These are phyloP conservation scores for Lojkania enalia DNA, from an alignment of 2,329 filamentous ascomycete species.

Conservation along the genomic window DNA sequence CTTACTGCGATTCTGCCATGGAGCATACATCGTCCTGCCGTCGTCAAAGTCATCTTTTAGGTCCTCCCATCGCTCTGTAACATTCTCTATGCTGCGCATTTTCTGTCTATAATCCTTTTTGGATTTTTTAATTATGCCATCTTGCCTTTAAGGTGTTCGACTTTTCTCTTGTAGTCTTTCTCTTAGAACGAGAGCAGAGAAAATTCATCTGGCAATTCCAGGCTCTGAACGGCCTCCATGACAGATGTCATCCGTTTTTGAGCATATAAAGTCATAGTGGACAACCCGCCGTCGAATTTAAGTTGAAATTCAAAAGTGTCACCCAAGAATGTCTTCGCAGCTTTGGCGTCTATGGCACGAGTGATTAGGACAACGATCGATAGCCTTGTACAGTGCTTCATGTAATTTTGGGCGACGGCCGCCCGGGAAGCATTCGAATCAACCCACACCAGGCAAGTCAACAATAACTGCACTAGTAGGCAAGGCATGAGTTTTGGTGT, in stretches of 20 bases:
- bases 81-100: conserved; percentile 45
- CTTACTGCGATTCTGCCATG: conserved; percentile 40
- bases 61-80: conserved; percentile 52
- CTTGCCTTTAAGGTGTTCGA: conserved; percentile 21
- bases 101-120: conserved; percentile 40
- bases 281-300: conserved; percentile 61
- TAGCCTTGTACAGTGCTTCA: conserved; percentile 62
- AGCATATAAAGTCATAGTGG: conserved; percentile 64
- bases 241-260: conserved; percentile 66
- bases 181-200: conserved; percentile 30
- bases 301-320: conserved; percentile 62
- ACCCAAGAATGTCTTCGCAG: conserved; percentile 60
- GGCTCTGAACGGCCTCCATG: conserved; percentile 48
- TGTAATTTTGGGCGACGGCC: conserved; percentile 61
- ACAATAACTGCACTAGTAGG: conserved; percentile 60
- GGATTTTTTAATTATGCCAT: conserved; percentile 37
- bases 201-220: conserved; percentile 42
- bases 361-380: conserved; percentile 67
- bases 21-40: conserved; percentile 50
- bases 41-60: conserved; percentile 43
- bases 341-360: conserved; percentile 63
- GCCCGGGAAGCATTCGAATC: conserved; percentile 64
- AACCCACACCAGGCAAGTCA: conserved; percentile 62
- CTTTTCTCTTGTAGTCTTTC: conserved; percentile 17
- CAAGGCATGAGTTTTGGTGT: conserved; percentile 54